Evolutionary conservation across 108 stramenopile species (phyloP), one percentile per base, ranked within the genome.

Genomic region (Discostella pseudostelligera): DNA sequence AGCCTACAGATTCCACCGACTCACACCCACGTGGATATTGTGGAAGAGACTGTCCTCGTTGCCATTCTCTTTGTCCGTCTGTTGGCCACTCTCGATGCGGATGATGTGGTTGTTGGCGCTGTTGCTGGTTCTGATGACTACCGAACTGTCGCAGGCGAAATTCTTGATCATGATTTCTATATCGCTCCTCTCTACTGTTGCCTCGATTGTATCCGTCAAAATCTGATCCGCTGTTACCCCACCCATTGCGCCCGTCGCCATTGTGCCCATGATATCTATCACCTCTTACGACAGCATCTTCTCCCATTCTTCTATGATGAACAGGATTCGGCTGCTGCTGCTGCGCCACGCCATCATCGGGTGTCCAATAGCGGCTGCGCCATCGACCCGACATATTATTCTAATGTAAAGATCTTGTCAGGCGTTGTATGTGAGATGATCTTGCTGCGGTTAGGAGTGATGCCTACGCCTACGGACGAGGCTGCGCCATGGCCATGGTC

Each of bases 351-450:
- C 39, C 11, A 56, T 56, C 29, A 20, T 56, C 56, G 17, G 56
- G 29, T 17, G 36, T 35, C 56, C 43, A 61, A 29, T 61, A 39
- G 12, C 60, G 60, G 45, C 60, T 61, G 24, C 60, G 45, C 60
- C 60, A 61, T 45, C 60, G 43, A 32, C 60, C 45, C n/a, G 60
- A 61, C 60, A 61, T 61, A 25, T n/a, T 12, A 43, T 43, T n/a
- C 4, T n/a, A 8, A 12, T 43, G 6, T n/a, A n/a, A n/a, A n/a
- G n/a, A n/a, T n/a, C n/a, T n/a, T n/a, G n/a, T n/a, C n/a, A n/a
- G n/a, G n/a, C n/a, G n/a, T n/a, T n/a, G n/a, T n/a, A n/a, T n/a
- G n/a, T n/a, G n/a, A n/a, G n/a, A n/a, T n/a, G n/a, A n/a, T n/a
- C n/a, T n/a, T n/a, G n/a, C n/a, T n/a, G n/a, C n/a, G n/a, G n/a